These are phyloP conservation scores for Trichaptum fuscoviolaceum DNA, from an alignment of 768 basidiomycete genomes.

Conservation along the genomic window DNA sequence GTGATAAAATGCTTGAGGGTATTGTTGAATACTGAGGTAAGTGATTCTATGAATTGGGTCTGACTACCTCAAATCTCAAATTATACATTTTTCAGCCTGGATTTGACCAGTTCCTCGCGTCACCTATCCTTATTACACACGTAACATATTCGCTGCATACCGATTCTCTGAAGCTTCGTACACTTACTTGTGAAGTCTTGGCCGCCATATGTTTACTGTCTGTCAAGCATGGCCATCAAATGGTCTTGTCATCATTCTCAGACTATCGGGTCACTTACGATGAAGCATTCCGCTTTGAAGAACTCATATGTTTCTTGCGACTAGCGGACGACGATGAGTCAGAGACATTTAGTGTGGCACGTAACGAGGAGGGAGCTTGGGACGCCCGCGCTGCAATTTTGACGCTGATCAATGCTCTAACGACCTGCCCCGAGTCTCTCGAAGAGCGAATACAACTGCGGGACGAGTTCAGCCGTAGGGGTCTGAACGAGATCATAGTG, in stretches of 20 bases:
- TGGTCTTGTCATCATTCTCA: conserved; percentile 72
- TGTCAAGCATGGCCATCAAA: conserved; percentile 60
- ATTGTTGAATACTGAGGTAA: conserved; percentile 79
- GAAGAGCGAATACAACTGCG: conserved; percentile 76
- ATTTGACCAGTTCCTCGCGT: conserved; percentile 59
- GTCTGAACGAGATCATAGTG: conserved; percentile 77
- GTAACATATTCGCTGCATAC: conserved; percentile 67
- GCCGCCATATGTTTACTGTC: conserved; percentile 81
- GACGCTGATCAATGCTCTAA: conserved; percentile 74
- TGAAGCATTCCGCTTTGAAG: conserved; percentile 78
- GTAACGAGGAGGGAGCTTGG: conserved; percentile 69
- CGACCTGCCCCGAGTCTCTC: conserved; percentile 66
- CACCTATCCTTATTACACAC: conserved; percentile 62
- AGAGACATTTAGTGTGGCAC: conserved; percentile 15
- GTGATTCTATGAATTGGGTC: conserved; percentile 17
- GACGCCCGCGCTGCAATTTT: conserved; percentile 73
- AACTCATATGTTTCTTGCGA: conserved; percentile 58
- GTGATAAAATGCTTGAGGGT: conserved; percentile 75
- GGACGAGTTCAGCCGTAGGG: conserved; percentile 78
- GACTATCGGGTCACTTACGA: conserved; percentile 70
- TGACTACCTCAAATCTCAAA: conserved; percentile 7
- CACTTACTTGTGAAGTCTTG: conserved; percentile 69
- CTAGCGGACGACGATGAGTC: conserved; percentile 42
- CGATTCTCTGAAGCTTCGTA: conserved; percentile 62
- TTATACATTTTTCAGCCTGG: conserved; percentile 50